These are phyloP conservation scores for Lachancea meyersii DNA, from an alignment of 805 yeast species.

Conservation along the genomic window DNA sequence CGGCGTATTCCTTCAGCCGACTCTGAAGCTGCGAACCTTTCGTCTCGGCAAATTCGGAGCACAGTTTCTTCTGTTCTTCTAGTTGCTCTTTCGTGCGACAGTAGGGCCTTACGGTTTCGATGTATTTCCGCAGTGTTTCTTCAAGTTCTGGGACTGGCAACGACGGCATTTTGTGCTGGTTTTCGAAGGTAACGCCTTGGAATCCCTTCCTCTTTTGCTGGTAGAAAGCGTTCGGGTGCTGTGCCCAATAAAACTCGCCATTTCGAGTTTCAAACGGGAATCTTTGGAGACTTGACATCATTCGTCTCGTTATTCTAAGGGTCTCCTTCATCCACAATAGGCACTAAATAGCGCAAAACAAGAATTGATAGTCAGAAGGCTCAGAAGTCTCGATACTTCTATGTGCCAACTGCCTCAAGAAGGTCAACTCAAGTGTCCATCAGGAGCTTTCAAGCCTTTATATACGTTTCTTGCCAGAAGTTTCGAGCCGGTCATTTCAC, in stretches of 20 bases:
- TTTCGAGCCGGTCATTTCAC: no score
- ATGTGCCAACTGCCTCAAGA: no score
- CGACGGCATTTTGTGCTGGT: slow-evolving; percentile 68
- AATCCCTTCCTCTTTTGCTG: slow-evolving; percentile 20
- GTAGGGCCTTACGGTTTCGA: slow-evolving; percentile 67
- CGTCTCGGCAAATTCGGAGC: slow-evolving; percentile 65
- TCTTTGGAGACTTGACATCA: slow-evolving; percentile 10
- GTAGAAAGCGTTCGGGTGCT: slow-evolving; percentile 18
- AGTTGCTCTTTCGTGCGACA: slow-evolving; percentile 45
- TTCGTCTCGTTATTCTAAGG: slow-evolving; percentile 2
- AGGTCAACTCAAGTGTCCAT: no score
- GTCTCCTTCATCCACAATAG: neutral
- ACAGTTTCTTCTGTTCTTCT: slow-evolving; percentile 45
- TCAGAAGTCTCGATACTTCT: no score
- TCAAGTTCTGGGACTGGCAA: slow-evolving; percentile 82
- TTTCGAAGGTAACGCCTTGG: slow-evolving; percentile 65
- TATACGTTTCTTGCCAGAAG: no score
- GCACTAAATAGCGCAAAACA: no score
- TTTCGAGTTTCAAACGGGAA: slow-evolving; percentile 23
- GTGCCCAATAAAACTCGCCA: slow-evolving; percentile 26
- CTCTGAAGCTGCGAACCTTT: slow-evolving; percentile 62
- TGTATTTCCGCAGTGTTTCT: slow-evolving; percentile 62
- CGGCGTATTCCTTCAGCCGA: slow-evolving; percentile 53
- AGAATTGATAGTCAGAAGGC: no score
- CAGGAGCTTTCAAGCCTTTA: no score